Conservation (phyloP, 1,284 basidiomycete species). For the Clitocybe nebularis region DNA sequence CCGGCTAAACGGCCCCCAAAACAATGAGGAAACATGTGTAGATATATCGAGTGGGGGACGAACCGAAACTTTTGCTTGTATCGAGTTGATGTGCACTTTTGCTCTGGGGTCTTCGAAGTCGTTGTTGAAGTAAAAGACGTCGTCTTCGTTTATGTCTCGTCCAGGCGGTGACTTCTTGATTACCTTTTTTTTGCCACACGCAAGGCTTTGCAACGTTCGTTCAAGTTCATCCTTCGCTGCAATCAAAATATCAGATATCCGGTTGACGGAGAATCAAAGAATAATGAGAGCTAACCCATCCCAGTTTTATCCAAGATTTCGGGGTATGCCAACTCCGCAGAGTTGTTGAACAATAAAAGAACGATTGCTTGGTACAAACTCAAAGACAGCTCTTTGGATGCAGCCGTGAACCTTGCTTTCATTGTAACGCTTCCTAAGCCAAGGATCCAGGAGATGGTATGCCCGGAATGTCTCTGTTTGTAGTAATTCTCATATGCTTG, state of each 20-base stretch:
- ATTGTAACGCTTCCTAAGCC: constrained; percentile 77
- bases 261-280: neutral
- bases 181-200: constrained; percentile 88
- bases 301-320: constrained; percentile 70
- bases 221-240: constrained; percentile 74
- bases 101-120: constrained; percentile 78
- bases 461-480: constrained; percentile 67
- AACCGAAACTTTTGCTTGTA: constrained; percentile 90
- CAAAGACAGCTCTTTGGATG: constrained; percentile 85
- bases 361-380: constrained; percentile 89
- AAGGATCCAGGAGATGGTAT: constrained; percentile 80
- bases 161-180: constrained; percentile 79
- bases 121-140: constrained; percentile 81
- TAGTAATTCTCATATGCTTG: constrained; percentile 67
- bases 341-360: constrained; percentile 88
- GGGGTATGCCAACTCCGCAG: constrained; percentile 52
- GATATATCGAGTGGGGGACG: constrained; percentile 20
- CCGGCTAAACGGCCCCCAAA: constrained; percentile 45
- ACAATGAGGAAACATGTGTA: neutral
- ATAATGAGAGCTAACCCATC: constrained; percentile 57
- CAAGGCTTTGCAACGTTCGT: constrained; percentile 87
- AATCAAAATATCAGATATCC: constrained; percentile 1
- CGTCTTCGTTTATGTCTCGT: constrained; percentile 74
- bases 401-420: constrained; percentile 64
- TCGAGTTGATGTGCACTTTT: constrained; percentile 92